phyloP scores from a whole-genome alignment of 2,329 filamentous ascomycete species.

The Phaeoacremonium minimum region DNA sequence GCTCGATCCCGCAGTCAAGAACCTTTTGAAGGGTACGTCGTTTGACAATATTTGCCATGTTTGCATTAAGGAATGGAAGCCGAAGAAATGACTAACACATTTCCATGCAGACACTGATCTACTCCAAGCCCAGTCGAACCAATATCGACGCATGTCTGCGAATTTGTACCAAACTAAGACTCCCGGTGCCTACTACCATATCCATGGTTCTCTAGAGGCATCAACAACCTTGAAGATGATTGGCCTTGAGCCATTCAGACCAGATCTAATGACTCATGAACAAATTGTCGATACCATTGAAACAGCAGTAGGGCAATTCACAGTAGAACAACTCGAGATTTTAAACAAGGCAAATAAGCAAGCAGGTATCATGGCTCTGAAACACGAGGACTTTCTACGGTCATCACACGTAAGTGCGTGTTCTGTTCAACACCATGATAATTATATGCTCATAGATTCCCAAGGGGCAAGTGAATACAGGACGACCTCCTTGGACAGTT shows the following conservation, averaged over 20 bases:
- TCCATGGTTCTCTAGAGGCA: conserved; percentile 71
- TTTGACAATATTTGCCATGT: no score
- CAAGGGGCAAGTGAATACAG: background rate
- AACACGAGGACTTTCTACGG: conserved; percentile 53
- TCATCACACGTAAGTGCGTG: conserved; percentile 48
- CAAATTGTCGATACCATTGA: conserved; percentile 58
- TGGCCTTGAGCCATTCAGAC: conserved; percentile 56
- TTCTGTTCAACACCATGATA: no score
- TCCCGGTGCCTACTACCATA: conserved; percentile 67
- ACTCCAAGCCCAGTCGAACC: conserved; percentile 63
- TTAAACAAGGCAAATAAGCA: conserved; percentile 53
- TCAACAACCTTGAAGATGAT: conserved; percentile 67
- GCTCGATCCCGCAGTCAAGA: no score
- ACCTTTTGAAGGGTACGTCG: no score
- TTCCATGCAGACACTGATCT: conserved; percentile 64
- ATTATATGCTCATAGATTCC: no score
- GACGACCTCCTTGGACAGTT: background rate
- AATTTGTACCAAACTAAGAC: conserved; percentile 67
- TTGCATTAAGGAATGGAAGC: no score
- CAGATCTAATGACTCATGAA: conserved; percentile 56
- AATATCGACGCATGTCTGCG: conserved; percentile 68
- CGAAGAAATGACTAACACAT: conserved; percentile 3
- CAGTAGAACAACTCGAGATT: conserved; percentile 50
- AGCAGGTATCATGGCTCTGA: conserved; percentile 56
- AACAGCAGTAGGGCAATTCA: conserved; percentile 49